Percentiles rank a stretch among this genome's conserved stretches.
Evolutionary conservation across 352 stramenopile genomes (phyloP).

Genomic region (Phytophthora pisi): DNA sequence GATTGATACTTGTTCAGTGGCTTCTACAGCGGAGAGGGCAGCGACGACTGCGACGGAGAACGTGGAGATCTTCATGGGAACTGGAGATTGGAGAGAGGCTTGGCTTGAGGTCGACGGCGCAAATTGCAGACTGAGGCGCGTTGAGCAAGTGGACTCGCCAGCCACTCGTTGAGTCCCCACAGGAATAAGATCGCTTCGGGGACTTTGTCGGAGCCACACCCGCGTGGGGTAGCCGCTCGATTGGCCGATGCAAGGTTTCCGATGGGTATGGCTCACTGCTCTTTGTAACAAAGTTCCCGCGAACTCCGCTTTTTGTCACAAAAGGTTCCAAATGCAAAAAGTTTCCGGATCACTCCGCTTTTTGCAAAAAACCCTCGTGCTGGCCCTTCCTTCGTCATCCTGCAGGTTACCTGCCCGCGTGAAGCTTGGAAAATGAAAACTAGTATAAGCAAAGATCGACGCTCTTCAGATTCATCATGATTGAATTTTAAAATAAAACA

Average conservation of each 20-base stretch:
- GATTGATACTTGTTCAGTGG: neutral
- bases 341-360: too few species aligned
- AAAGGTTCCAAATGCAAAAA: too few species aligned
- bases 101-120: neutral
- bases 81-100: neutral
- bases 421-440: too few species aligned
- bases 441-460: too few species aligned
- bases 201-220: neutral
- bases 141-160: neutral
- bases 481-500: too few species aligned
- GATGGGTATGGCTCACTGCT: neutral
- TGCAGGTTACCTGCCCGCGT: too few species aligned
- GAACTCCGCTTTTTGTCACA: too few species aligned
- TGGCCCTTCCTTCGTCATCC: too few species aligned
- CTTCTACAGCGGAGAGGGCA: neutral
- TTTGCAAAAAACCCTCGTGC: too few species aligned
- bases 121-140: neutral
- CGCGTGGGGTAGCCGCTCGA: neutral
- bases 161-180: neutral
- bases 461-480: too few species aligned
- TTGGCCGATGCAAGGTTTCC: neutral
- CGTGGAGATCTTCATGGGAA: neutral
- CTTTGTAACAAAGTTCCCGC: too few species aligned
- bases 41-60: neutral
- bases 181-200: neutral